Conservation (phyloP, 352 stramenopile genomes). For the Globisporangium middletonii region DNA sequence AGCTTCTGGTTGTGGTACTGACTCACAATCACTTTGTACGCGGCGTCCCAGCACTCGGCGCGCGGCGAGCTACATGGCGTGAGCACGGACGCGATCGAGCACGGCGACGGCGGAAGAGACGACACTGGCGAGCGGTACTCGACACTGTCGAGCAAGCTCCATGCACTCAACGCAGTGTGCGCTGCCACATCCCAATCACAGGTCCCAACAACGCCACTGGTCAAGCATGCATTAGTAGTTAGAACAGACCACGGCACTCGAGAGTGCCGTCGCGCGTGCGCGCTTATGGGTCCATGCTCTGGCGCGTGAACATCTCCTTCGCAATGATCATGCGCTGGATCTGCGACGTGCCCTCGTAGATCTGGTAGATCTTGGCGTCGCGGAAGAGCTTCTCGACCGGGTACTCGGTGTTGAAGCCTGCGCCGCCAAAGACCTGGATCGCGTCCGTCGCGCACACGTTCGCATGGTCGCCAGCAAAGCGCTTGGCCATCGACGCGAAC, state of each 20-base stretch:
- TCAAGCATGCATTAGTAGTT: neutral
- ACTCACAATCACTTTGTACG: constrained; percentile 65
- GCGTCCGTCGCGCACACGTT: constrained; percentile 85
- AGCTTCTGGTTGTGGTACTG: constrained; percentile 68
- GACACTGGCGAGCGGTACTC: neutral
- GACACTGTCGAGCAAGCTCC: too few relatives aligned
- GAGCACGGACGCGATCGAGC: constrained; percentile 32
- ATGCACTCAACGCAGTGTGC: too few relatives aligned
- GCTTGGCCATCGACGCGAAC: constrained; percentile 89
- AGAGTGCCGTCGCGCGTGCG: too few relatives aligned
- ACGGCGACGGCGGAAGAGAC: constrained; percentile 3
- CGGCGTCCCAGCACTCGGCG: constrained; percentile 7
- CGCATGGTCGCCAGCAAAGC: constrained; percentile 81
- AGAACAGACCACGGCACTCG: too few relatives aligned
- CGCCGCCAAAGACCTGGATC: constrained; percentile 89
- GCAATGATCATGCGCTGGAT: constrained; percentile 90
- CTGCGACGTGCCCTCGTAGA: constrained; percentile 91
- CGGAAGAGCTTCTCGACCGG: constrained; percentile 91
- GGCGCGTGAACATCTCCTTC: constrained; percentile 79
- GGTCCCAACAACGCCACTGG: too few relatives aligned
- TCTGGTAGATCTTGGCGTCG: constrained; percentile 90
- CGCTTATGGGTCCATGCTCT: constrained; percentile 57
- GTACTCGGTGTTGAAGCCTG: constrained; percentile 90
- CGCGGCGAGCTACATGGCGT: constrained; percentile 26
- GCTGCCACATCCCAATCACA: too few relatives aligned